Base-by-base conservation (phyloP, 2,329 filamentous ascomycete species). In the Akanthomyces muscarius region DNA sequence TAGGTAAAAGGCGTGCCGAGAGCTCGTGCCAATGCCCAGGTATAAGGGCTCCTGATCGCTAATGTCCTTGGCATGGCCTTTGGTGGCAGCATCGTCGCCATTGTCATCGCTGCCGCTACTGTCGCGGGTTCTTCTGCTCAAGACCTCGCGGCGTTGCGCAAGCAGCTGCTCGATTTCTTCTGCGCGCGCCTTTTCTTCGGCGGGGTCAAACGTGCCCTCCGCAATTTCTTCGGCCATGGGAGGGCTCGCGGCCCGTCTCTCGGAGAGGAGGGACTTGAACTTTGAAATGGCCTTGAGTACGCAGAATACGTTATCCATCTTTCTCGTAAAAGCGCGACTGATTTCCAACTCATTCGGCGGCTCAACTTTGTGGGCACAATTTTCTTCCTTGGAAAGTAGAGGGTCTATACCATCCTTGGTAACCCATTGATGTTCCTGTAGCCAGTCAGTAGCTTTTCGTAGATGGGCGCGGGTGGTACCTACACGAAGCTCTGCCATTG, bases 271-370 rank as follows among this genome's bases (percentile, higher is more conserved):
- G 57, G 84, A 79, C 73, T 96, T 97, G 80, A 98, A 97, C 63
- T 89, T 90, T 66, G 89, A 88, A 47, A 96, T 94, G 4, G 93
- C 95, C 84, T 91, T 95, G 81, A 98, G 90, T 67, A 98, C 91
- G 59, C 88, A 91, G 63, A 98, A 81, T 2, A 98, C 81, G 71
- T 95, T 89, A 64, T 88, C 88, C 84, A 98, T 92, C 71, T 92
- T 96, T 28, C 86, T 86, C 3, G 95, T 98, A 67, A 98, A 96
- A 16, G 95, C 95, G 66, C 89, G 87, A 69, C 92, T 92, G 71
- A 97, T 85, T 76, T 99, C 95, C 62, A 93, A 87, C 68, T 95
- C 90, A 63, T 94, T 98, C 0, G 94, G 94, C 5, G 88, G 85
- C 65, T 92, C 91, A 38, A 98, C 81, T 18, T 92, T 79, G 66